Evolutionary conservation across 2,329 filamentous ascomycete species (phyloP).

Genomic region (Metarhizium album): DNA sequence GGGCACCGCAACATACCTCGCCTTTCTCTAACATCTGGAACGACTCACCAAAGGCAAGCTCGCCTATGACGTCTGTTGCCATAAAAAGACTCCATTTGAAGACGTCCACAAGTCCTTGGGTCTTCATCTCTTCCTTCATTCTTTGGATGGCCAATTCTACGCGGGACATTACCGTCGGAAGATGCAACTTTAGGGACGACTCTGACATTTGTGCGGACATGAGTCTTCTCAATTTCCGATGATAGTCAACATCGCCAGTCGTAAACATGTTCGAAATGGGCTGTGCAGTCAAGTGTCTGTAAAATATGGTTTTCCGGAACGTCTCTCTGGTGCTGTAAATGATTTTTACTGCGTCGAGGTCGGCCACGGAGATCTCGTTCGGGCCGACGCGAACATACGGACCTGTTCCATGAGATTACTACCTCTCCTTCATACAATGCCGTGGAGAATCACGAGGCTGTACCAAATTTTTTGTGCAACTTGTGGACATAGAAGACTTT

Average conservation of each 20-base stretch:
- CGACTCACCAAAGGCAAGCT: conserved; percentile 44
- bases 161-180: conserved; percentile 23
- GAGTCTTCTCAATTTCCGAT: conserved; percentile 29
- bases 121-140: conserved; percentile 33
- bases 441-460: neutral
- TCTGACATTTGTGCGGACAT: conserved; percentile 30
- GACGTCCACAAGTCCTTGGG: conserved; percentile 29
- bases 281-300: conserved; percentile 11
- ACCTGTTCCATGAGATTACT: conserved; percentile 5
- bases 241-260: conserved; percentile 26
- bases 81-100: conserved; percentile 44
- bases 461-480: conserved; percentile 16
- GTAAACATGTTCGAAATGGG: conserved; percentile 23
- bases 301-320: conserved; percentile 16
- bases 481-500: conserved; percentile 11
- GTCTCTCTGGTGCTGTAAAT: conserved; percentile 21
- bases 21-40: conserved; percentile 41
- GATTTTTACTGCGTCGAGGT: conserved; percentile 14
- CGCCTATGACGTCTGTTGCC: conserved; percentile 42
- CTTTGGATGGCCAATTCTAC: conserved; percentile 28
- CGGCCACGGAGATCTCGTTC: conserved; percentile 13
- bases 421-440: neutral
- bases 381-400: conserved; percentile 17
- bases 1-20: conserved; percentile 22
- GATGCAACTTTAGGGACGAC: conserved; percentile 20